Evolutionary conservation across 2,329 filamentous ascomycete species (phyloP).

Genomic region (Colletotrichum sp.): DNA sequence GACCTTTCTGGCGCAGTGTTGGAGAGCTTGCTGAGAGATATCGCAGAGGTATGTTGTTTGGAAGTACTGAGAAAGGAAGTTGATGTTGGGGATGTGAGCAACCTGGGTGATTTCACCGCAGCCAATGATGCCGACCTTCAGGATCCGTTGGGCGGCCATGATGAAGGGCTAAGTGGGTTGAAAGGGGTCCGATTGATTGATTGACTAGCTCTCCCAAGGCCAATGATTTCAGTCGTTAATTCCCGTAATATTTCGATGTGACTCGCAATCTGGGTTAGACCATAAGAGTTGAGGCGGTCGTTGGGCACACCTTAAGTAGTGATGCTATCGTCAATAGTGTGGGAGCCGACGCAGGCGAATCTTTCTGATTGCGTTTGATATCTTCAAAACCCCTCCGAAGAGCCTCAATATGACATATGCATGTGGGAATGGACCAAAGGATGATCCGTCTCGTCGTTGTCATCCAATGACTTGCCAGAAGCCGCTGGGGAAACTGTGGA

Average conservation of each 20-base stretch:
- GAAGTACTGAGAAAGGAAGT: conserved; percentile 48
- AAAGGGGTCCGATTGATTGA: background rate
- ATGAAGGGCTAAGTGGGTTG: background rate
- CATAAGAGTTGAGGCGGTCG: background rate
- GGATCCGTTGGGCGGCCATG: conserved; percentile 5
- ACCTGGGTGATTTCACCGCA: conserved; percentile 56
- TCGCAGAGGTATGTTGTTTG: conserved; percentile 56
- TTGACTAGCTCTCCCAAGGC: background rate
- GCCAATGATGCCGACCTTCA: conserved; percentile 48
- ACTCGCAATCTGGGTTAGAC: background rate
- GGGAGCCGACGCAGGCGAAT: background rate
- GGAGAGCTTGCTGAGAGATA: conserved; percentile 40
- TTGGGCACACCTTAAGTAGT: background rate
- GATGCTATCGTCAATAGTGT: background rate
- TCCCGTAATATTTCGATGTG: background rate
- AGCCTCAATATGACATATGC: background rate
- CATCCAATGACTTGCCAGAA: background rate
- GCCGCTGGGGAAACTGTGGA: background rate
- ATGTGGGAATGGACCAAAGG: background rate
- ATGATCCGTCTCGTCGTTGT: background rate
- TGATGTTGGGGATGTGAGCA: conserved; percentile 56
- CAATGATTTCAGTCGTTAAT: background rate
- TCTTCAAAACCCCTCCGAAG: background rate
- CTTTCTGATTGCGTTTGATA: background rate
- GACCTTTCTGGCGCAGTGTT: conserved; percentile 29